Evolutionary conservation across 495 filamentous ascomycete species (phyloP).

Genomic region (Aspergillus funiculosus): DNA sequence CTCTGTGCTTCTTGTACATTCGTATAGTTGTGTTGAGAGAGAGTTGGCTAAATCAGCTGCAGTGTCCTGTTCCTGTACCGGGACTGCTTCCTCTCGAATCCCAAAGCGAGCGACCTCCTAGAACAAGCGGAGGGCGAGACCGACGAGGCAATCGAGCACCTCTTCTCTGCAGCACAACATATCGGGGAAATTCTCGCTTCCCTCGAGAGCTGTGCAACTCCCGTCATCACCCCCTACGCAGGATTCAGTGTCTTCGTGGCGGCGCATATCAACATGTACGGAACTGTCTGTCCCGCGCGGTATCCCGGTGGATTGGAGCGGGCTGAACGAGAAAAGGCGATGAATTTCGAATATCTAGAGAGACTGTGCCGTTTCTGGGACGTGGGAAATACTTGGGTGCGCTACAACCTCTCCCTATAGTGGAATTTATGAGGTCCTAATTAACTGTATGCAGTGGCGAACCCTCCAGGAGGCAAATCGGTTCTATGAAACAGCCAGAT

Average conservation of each 20-base stretch:
- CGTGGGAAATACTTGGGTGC: constrained; percentile 39
- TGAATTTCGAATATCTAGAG: constrained; percentile 37
- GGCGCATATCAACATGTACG: constrained; percentile 45
- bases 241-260: constrained; percentile 44
- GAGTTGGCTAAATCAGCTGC: too few relatives aligned
- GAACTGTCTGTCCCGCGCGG: constrained; percentile 31
- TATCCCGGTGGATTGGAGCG: constrained; percentile 36
- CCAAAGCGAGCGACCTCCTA: constrained; percentile 25
- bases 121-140: constrained; percentile 22
- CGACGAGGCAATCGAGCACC: constrained; percentile 28
- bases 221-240: constrained; percentile 41
- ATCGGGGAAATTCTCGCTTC: constrained; percentile 34
- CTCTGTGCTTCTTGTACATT: too few relatives aligned
- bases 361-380: constrained; percentile 36
- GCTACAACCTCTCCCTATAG: background rate
- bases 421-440: background rate
- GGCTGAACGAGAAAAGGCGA: constrained; percentile 34
- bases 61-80: constrained; percentile 41
- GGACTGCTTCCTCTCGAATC: constrained; percentile 34
- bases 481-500: constrained; percentile 37
- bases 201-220: constrained; percentile 32
- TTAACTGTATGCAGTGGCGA: constrained; percentile 28
- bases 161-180: constrained; percentile 37
- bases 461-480: constrained; percentile 39
- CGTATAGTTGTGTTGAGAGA: too few relatives aligned